Percentiles rank a stretch among this genome's conserved stretches.
These are phyloP conservation scores for Daedalea quercina DNA, from an alignment of 768 basidiomycete species.

Conservation along the genomic window DNA sequence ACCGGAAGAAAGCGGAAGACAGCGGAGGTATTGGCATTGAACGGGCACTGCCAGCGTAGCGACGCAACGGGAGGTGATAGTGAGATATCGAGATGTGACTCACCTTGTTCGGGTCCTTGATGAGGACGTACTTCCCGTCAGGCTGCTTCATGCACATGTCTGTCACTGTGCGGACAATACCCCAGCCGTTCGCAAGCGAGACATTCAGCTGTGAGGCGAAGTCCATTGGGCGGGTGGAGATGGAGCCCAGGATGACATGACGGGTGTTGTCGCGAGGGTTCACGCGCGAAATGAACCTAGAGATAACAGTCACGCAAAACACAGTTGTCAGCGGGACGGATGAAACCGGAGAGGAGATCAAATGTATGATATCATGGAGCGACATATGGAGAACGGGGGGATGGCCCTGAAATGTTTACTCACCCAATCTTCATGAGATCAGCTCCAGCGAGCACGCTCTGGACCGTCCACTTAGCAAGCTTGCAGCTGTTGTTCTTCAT, in stretches of 20 bases:
- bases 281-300: constrained; percentile 89
- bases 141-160: constrained; percentile 96
- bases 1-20: too few species aligned
- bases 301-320: constrained; percentile 1
- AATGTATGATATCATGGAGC: background rate
- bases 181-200: constrained; percentile 95
- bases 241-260: constrained; percentile 92
- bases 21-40: too few species aligned
- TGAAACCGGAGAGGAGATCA: background rate
- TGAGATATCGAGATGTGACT: constrained; percentile 14
- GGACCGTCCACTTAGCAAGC: constrained; percentile 95
- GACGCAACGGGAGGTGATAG: background rate
- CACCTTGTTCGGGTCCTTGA: constrained; percentile 98
- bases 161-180: constrained; percentile 91
- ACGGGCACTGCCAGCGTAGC: background rate
- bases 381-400: constrained; percentile 6
- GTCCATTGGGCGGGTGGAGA: constrained; percentile 89
- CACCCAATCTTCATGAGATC: constrained; percentile 97
- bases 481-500: constrained; percentile 99
- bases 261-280: constrained; percentile 93
- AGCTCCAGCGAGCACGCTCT: constrained; percentile 90
- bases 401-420: constrained; percentile 26
- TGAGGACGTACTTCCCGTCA: constrained; percentile 94
- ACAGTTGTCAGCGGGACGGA: constrained; percentile 15
- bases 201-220: constrained; percentile 95